Conservation (phyloP, 805 yeast species). For the Yamadazyma laniorum region DNA sequence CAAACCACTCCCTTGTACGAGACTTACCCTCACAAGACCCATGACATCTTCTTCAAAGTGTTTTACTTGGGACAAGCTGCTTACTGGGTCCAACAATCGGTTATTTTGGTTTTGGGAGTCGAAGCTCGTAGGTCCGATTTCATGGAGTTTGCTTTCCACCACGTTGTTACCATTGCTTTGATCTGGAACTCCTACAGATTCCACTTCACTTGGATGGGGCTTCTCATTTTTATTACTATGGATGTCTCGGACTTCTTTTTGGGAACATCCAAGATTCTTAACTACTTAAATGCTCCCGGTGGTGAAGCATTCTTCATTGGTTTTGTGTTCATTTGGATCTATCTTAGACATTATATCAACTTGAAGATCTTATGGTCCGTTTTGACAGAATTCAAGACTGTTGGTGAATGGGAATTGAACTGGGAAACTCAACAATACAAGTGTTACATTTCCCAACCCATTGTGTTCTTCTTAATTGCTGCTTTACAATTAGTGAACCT, state of each 20-base stretch:
- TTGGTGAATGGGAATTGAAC: conserved; percentile 77
- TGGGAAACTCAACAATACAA: conserved; percentile 93
- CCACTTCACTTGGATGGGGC: conserved; percentile 95
- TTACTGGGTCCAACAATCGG: conserved; percentile 96
- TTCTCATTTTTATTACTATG: conserved; percentile 90
- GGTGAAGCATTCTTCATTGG: conserved; percentile 65
- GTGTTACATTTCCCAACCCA: conserved; percentile 92
- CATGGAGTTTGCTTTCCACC: conserved; percentile 88
- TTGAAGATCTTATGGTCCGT: conserved; percentile 79
- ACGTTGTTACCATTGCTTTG: conserved; percentile 82
- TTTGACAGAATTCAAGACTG: conserved; percentile 79
- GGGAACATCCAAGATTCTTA: conserved; percentile 79
- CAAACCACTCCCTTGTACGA: conserved; percentile 78
- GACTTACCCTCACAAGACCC: conserved; percentile 79
- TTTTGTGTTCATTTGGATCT: conserved; percentile 77
- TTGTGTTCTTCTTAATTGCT: conserved; percentile 72
- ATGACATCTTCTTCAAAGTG: conserved; percentile 66
- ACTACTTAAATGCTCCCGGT: conserved; percentile 69
- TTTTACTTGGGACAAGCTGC: conserved; percentile 93
- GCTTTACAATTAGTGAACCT: conserved; percentile 83
- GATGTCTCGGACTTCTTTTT: conserved; percentile 90
- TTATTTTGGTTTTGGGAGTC: conserved; percentile 74
- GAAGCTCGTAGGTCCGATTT: conserved; percentile 96
- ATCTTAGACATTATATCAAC: conserved; percentile 85
- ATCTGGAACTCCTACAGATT: conserved; percentile 87